Conservation (phyloP, 2,329 filamentous ascomycete genomes). For the Penicillium hesseltinei region DNA sequence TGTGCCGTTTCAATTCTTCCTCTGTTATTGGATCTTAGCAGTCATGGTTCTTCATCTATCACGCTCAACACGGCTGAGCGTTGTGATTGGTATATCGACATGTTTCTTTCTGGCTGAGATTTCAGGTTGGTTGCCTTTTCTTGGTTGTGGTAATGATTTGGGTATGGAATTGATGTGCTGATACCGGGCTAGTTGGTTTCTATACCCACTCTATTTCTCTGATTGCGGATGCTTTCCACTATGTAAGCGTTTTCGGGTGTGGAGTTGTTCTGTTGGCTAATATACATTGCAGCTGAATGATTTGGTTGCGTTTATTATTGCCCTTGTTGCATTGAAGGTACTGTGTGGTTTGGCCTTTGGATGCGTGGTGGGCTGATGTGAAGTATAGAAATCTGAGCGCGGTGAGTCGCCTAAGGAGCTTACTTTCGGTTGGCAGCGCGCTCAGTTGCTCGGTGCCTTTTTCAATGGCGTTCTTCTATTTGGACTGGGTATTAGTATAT, state of each 20-base stretch:
- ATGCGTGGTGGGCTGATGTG: constrained; percentile 1
- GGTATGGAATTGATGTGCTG: neutral
- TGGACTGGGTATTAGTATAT: constrained; percentile 69
- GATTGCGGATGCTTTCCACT: constrained; percentile 76
- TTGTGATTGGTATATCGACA: constrained; percentile 33
- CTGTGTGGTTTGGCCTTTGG: neutral
- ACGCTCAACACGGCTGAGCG: constrained; percentile 30
- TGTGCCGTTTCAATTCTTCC: neutral
- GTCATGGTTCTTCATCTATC: constrained; percentile 29
- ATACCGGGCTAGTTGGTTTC: constrained; percentile 56
- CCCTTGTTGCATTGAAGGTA: constrained; percentile 63
- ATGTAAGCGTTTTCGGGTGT: constrained; percentile 50
- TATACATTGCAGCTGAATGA: constrained; percentile 61
- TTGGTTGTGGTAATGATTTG: neutral
- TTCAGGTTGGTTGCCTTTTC: constrained; percentile 21
- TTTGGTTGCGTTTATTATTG: constrained; percentile 66
- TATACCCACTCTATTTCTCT: constrained; percentile 69
- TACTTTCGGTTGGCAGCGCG: constrained; percentile 75
- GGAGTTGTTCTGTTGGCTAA: constrained; percentile 7
- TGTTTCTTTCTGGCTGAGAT: constrained; percentile 35
- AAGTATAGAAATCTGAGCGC: constrained; percentile 54
- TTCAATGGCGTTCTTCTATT: constrained; percentile 77
- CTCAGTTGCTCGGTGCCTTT: constrained; percentile 71
- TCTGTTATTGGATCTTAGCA: neutral
- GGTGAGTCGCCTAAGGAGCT: constrained; percentile 57